Percentiles rank a stretch among this genome's conserved stretches.
phyloP scores from a whole-genome alignment of 345 rosid genomes.

The Geranium brycei region DNA sequence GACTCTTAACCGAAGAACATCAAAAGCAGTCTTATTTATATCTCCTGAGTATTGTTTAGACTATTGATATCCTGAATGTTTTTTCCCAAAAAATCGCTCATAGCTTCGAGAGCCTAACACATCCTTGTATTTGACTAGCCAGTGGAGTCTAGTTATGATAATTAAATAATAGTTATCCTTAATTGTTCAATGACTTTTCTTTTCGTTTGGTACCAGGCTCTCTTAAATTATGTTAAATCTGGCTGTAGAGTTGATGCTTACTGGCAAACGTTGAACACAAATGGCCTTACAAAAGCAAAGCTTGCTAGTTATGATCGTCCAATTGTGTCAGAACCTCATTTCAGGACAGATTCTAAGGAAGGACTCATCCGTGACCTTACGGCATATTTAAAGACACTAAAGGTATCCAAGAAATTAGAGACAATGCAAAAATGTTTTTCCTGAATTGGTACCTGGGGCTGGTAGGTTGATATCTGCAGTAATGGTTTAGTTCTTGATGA shows the following conservation, averaged over 20 bases:
- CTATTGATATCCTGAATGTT: too few species aligned
- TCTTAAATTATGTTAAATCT: conserved; percentile 57
- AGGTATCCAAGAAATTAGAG: conserved; percentile 27
- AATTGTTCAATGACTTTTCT: neutral
- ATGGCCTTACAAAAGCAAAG: conserved; percentile 82
- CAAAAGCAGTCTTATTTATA: too few species aligned
- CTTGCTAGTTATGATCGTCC: conserved; percentile 94
- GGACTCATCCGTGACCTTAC: conserved; percentile 86
- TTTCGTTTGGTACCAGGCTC: conserved; percentile 48
- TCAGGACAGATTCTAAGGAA: conserved; percentile 66
- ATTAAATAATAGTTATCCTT: too few species aligned
- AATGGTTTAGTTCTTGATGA: too few species aligned
- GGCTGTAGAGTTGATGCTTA: conserved; percentile 69
- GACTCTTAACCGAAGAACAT: too few species aligned
- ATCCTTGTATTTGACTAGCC: too few species aligned
- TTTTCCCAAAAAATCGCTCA: neutral
- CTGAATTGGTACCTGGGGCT: too few species aligned
- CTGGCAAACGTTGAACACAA: conserved; percentile 92
- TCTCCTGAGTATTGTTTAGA: too few species aligned
- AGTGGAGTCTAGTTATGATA: too few species aligned
- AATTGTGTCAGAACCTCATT: conserved; percentile 75
- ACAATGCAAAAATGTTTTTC: too few species aligned
- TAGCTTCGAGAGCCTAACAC: neutral
- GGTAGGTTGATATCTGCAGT: too few species aligned
- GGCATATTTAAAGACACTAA: conserved; percentile 84